Base-by-base conservation (phyloP, 2,329 filamentous ascomycete species). In the Aspergillus thermomutatus region DNA sequence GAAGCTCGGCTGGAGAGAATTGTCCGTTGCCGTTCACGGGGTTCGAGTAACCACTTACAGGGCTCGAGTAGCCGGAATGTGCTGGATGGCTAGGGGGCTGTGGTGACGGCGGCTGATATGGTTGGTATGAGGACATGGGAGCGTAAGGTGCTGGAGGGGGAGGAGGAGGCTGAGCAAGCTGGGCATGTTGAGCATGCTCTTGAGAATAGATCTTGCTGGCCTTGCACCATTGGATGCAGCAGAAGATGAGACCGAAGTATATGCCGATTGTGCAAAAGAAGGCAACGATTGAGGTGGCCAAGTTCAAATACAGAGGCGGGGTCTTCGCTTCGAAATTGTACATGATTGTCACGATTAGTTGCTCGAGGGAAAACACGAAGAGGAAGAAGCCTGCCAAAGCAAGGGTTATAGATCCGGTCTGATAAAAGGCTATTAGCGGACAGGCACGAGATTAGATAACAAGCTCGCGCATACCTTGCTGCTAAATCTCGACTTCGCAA, bases 201-300 rank as follows among this genome's bases (percentile, higher is more conserved):
- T 19, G 26, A n/a, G 50, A n/a, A 14, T 27, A 11, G 49, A 34
- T n/a, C 21, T 56, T 51, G 19, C 50, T 55, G 5, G 61, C 31
- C 11, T 50, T 58, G 19, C 53, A 49, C 63, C 64, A 67, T 27
- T 66, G 60, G 21, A 50, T 46, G 46, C 63, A 63, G 51, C 64
- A 58, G 10, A 64, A 27, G 0, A 66, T 48, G 21, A 67, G 49
- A 1, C 66, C 66, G 17, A 53, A 52, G 28, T 63, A 66, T 21
- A 59, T 63, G 1, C 61, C 65, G 6, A 66, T 37, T 28, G 52
- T 49, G 54, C 64, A 66, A 23, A 67, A 11, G 41, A 66, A 66
- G 8, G 53, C 11, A 23, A 63, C 37, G 19, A 66, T 45, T 6
- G 60, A 21, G 1, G 4, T n/a, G 26, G 47, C 43, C 3, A 57